These are phyloP conservation scores for Graphilbum fragrans DNA, from an alignment of 2,329 filamentous ascomycete species.

Conservation along the genomic window DNA sequence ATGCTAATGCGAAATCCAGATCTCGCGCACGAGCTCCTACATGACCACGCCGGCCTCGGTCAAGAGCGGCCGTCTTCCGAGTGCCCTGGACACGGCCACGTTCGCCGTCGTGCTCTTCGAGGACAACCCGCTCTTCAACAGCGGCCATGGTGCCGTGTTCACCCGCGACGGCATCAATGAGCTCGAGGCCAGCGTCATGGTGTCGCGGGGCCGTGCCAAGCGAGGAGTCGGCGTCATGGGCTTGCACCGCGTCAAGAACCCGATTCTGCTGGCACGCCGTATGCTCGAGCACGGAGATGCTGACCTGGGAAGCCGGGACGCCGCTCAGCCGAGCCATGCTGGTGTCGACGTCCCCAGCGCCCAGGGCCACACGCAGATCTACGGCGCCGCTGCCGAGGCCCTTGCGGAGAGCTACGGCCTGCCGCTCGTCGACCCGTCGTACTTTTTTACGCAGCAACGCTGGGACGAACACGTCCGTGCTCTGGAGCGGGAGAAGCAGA, in stretches of 20 bases:
- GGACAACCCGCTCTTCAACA: constrained; percentile 74
- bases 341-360: constrained; percentile 27
- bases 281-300: constrained; percentile 57
- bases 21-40: constrained; percentile 31
- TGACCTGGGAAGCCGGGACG: constrained; percentile 26
- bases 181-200: constrained; percentile 80
- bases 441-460: constrained; percentile 65
- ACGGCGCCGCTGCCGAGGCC: constrained; percentile 50
- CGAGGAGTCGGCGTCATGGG: constrained; percentile 68
- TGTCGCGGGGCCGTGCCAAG: constrained; percentile 60
- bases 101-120: constrained; percentile 67
- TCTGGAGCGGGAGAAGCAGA: constrained; percentile 30
- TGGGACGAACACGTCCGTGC: constrained; percentile 59
- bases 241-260: constrained; percentile 63
- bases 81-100: constrained; percentile 61
- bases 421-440: constrained; percentile 54
- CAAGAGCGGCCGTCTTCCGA: constrained; percentile 20
- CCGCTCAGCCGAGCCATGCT: constrained; percentile 35
- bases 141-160: constrained; percentile 74
- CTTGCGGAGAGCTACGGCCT: constrained; percentile 58
- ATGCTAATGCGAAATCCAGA: constrained; percentile 15
- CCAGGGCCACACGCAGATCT: constrained; percentile 35
- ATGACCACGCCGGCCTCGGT: constrained; percentile 24
- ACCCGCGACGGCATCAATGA: constrained; percentile 73
- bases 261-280: constrained; percentile 59